Evolutionary conservation across 768 basidiomycete genomes (phyloP).

Genomic region (Atractiella rhizophila): DNA sequence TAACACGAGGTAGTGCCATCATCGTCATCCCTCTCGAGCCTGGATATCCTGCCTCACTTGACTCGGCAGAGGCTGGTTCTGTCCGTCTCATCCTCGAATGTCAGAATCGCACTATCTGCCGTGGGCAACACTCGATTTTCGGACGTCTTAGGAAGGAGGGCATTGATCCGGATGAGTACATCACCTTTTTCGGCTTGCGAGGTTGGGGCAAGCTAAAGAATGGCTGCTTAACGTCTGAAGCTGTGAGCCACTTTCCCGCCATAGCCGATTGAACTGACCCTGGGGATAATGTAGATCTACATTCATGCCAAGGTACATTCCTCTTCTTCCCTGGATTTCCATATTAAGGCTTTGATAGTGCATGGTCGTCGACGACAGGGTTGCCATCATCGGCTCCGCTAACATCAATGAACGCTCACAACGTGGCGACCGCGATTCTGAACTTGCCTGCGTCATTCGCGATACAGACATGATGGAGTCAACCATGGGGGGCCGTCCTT

Average conservation of each 20-base stretch:
- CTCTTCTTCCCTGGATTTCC: background rate
- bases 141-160: conserved; percentile 55
- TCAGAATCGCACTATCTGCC: conserved; percentile 63
- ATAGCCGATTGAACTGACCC: too few species aligned
- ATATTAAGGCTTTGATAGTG: conserved; percentile 14
- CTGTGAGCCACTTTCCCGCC: conserved; percentile 21
- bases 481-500: conserved; percentile 78
- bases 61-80: conserved; percentile 74
- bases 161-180: conserved; percentile 80
- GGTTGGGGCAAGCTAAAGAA: conserved; percentile 80
- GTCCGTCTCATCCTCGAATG: conserved; percentile 89
- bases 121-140: conserved; percentile 82
- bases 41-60: conserved; percentile 55
- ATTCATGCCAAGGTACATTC: conserved; percentile 49
- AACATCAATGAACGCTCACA: conserved; percentile 96
- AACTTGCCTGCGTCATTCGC: conserved; percentile 68
- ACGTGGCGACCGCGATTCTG: conserved; percentile 87
- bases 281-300: conserved; percentile 48
- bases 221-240: conserved; percentile 59
- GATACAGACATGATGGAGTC: conserved; percentile 94
- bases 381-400: conserved; percentile 81
- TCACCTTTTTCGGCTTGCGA: conserved; percentile 66
- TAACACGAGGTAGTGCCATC: conserved; percentile 32
- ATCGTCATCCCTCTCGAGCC: conserved; percentile 77
- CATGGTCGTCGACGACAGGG: conserved; percentile 77